These are phyloP conservation scores for Bruguiera parviflora DNA, from an alignment of 345 rosid species.

Conservation along the genomic window DNA sequence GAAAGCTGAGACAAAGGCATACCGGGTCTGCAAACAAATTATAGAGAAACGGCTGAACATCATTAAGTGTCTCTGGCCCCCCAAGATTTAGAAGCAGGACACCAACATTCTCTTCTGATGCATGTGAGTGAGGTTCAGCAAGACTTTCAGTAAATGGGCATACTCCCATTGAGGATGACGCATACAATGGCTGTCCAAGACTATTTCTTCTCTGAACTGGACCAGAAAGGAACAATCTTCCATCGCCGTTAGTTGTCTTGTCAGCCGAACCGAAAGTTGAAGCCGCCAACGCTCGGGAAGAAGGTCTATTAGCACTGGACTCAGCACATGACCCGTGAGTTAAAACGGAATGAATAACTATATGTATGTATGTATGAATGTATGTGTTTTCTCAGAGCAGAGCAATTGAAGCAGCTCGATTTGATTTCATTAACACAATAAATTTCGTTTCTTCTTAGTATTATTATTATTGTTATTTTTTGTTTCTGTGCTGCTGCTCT, in stretches of 20 bases:
- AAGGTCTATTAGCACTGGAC: slow-evolving; percentile 11
- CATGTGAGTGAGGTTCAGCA: slow-evolving; percentile 28
- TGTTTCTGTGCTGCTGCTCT: too few species aligned
- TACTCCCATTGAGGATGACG: slow-evolving; percentile 33
- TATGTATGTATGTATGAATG: too few species aligned
- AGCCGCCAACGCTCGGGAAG: slow-evolving; percentile 16
- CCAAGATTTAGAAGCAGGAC: slow-evolving; percentile 86
- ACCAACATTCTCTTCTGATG: slow-evolving; percentile 63
- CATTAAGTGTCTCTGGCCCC: slow-evolving; percentile 80
- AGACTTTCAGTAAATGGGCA: slow-evolving; percentile 27
- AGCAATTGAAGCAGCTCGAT: too few species aligned
- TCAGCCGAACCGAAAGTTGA: slow-evolving; percentile 13
- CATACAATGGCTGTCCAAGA: slow-evolving; percentile 28
- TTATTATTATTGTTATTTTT: too few species aligned
- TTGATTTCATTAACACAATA: too few species aligned
- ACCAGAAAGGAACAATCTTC: slow-evolving; percentile 13
- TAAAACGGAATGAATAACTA: neutral
- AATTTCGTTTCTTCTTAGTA: too few species aligned
- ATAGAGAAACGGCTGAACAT: slow-evolving; percentile 83
- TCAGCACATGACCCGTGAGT: slow-evolving; percentile 26
- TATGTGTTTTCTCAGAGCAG: too few species aligned
- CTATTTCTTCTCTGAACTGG: slow-evolving; percentile 34
- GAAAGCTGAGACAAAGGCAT: slow-evolving; percentile 10
- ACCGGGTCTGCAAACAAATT: slow-evolving; percentile 96
- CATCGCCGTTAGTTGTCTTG: slow-evolving; percentile 9